Evolutionary conservation across 345 rosid genomes (phyloP).

Genomic region (Carallia brachiata): DNA sequence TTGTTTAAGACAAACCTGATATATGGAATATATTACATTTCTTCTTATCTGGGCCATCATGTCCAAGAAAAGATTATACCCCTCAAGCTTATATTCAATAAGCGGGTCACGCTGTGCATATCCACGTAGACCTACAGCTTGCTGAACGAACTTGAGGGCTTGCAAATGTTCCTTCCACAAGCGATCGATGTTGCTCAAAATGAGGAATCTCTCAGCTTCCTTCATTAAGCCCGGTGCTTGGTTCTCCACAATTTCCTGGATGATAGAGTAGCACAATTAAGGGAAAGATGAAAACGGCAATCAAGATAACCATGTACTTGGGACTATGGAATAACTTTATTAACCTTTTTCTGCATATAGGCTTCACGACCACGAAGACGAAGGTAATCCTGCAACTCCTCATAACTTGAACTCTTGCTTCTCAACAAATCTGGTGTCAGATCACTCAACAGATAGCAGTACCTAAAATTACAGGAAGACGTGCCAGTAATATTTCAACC

Average conservation of each 20-base stretch:
- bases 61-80: conserved; percentile 88
- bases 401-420: conserved; percentile 63
- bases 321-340: conserved; percentile 16
- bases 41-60: conserved; percentile 99
- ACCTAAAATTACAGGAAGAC: conserved; percentile 40
- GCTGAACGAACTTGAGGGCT: conserved; percentile 93
- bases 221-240: conserved; percentile 85
- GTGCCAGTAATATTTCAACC: conserved; percentile 9
- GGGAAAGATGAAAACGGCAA: not conserved
- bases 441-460: conserved; percentile 82
- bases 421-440: conserved; percentile 71
- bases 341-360: conserved; percentile 83
- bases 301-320: not conserved
- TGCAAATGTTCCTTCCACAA: conserved; percentile 98
- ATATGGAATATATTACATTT: conserved; percentile 91
- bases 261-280: not conserved
- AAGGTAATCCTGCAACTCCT: conserved; percentile 72
- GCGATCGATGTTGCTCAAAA: conserved; percentile 88
- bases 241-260: conserved; percentile 73
- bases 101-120: conserved; percentile 97
- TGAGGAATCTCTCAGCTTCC: conserved; percentile 87
- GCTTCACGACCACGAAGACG: conserved; percentile 84
- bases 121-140: conserved; percentile 95
- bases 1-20: conserved; percentile 54
- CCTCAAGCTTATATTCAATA: conserved; percentile 94